Evolutionary conservation across 2,329 filamentous ascomycete genomes (phyloP).

Genomic region (Cercospora canescens): DNA sequence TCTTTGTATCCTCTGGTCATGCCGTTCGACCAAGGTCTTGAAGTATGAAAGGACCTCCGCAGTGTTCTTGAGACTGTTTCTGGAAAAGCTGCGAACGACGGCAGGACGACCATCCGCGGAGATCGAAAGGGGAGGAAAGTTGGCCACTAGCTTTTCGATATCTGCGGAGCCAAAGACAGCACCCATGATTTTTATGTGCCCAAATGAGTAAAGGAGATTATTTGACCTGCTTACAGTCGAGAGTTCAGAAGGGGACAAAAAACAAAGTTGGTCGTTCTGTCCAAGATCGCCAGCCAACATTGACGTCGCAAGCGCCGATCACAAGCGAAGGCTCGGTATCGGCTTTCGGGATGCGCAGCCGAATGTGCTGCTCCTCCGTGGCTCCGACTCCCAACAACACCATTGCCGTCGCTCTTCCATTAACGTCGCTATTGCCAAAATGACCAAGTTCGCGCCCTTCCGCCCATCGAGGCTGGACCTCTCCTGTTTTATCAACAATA

Average conservation of each 20-base stretch:
- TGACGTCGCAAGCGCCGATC: constrained; percentile 12
- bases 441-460: constrained; percentile 60
- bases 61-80: constrained; percentile 23
- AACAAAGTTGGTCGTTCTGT: not conserved
- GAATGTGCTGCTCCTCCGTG: not conserved
- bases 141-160: constrained; percentile 29
- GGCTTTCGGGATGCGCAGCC: not conserved
- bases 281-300: constrained; percentile 2
- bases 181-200: not conserved
- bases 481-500: constrained; percentile 82
- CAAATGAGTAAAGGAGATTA: not conserved
- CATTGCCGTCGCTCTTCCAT: not conserved
- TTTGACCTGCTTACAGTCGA: not conserved
- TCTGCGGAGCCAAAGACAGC: constrained; percentile 30
- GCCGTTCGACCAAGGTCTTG: constrained; percentile 13
- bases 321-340: constrained; percentile 1
- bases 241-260: not conserved
- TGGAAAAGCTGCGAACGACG: constrained; percentile 26
- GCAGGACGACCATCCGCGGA: constrained; percentile 19
- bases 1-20: constrained; percentile 11
- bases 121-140: constrained; percentile 26
- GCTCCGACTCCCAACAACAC: not conserved
- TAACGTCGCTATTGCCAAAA: constrained; percentile 16
- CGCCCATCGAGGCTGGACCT: constrained; percentile 87
- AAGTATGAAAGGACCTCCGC: constrained; percentile 14